Evolutionary conservation across 306 rosid species (phyloP), one percentile per base, ranked within the genome.

Genomic region (Prunus mume): DNA sequence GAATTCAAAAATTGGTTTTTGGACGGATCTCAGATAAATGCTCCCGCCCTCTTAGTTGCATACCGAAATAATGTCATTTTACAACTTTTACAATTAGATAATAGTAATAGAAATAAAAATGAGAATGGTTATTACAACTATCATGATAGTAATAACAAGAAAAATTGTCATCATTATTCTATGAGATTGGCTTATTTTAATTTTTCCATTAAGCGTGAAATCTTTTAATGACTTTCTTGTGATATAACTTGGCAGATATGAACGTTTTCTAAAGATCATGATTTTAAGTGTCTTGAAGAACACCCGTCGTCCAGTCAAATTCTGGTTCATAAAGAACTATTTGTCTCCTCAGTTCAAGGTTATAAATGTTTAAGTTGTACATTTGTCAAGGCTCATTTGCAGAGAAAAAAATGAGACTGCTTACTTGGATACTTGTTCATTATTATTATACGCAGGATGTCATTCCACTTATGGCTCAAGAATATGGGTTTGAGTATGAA

Each of bases 241-340:
- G 73, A 27, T 61, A 68, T 78, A 41, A 71, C 73, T 79, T 87
- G 68, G 82, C 93, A 96, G 99, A 64, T 96, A 96, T 74, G 99
- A 96, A 68, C 96, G 99, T 3, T 96, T 96, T 87, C 78, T 87
- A 82, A 96, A 92, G 90, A 96, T 96, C 79, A 96, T 96, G 99
- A 96, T 96, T 80, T 85, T 96, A 58, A 92, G 93, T 75, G 99
- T 96, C 80, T 84, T 96, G 45, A 96, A 92, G 91, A 96, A 92
- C 85, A 91, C 98, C 60, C 82, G 19, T 18, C 99, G 98, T 75
- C 99, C 99, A 0, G 98, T 96, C 69, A 92, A 96, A 85, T 96
- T 96, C 88, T 96, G 99, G 99, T 96, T 96, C 85, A 96, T 96
- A 78, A 96, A 96, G 92, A 96, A 96, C 80, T 92, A 92, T 82